A percentile compares a stretch with the other conserved stretches of the same genome.
Conservation (phyloP, 345 rosid genomes). For the Gossypium arboreum region DNA sequence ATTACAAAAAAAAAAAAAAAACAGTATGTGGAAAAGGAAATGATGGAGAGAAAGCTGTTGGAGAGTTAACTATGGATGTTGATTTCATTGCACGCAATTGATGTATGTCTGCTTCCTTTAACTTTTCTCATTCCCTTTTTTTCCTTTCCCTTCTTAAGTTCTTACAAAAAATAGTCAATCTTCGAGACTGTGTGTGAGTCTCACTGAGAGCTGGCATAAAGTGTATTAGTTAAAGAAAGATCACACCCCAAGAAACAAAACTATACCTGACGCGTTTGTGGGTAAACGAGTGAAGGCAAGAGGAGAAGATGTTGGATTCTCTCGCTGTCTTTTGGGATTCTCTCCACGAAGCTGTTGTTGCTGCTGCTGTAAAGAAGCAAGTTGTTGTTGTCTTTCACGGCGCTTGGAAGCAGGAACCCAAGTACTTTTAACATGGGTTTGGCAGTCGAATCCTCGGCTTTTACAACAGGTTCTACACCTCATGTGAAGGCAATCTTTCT, state of each 20-base stretch:
- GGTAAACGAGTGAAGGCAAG: constrained; percentile 17
- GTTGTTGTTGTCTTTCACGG: constrained; percentile 59
- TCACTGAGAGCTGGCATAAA: background rate
- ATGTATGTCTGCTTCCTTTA: constrained; percentile 10
- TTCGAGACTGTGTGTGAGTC: constrained; percentile 16
- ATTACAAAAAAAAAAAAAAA: constrained; percentile 25
- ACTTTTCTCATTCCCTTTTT: constrained; percentile 4
- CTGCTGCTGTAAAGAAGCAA: constrained; percentile 29
- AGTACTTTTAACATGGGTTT: constrained; percentile 79
- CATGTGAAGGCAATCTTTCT: constrained; percentile 73
- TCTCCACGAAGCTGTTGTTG: constrained; percentile 33
- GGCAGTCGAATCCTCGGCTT: constrained; percentile 73
- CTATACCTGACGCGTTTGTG: constrained; percentile 46
- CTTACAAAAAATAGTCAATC: constrained; percentile 15
- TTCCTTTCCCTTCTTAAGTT: constrained; percentile 14
- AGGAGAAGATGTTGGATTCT: constrained; percentile 29
- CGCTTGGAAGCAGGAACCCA: constrained; percentile 84
- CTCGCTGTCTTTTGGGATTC: constrained; percentile 49
- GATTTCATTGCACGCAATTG: constrained; percentile 26
- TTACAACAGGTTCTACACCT: constrained; percentile 84
- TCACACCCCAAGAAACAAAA: background rate
- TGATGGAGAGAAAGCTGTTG: constrained; percentile 24
- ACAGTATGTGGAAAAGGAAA: constrained; percentile 24
- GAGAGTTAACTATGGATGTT: background rate
- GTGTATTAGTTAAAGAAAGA: background rate